Conservation (phyloP, 257 asterid genomes). For the Gentiana straminea region DNA sequence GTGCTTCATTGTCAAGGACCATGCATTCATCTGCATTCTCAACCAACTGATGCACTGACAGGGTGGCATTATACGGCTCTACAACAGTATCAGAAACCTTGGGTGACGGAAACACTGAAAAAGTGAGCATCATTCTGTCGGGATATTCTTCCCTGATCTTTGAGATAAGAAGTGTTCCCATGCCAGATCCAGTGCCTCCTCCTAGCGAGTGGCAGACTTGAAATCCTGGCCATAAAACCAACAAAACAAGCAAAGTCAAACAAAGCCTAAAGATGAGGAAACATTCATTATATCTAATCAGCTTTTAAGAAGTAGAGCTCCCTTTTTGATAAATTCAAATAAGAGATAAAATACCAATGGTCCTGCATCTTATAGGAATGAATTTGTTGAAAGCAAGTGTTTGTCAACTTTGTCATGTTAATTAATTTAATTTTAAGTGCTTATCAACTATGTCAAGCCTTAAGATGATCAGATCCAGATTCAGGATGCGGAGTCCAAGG, state of each 20-base stretch:
- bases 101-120: constrained; percentile 90
- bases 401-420: no score
- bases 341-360: no score
- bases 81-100: constrained; percentile 90
- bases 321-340: no score
- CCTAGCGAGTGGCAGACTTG: constrained; percentile 92
- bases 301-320: no score
- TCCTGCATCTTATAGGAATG: no score
- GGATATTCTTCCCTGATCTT: constrained; percentile 93
- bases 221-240: constrained; percentile 38
- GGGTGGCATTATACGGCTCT: constrained; percentile 84
- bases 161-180: constrained; percentile 88
- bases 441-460: no score
- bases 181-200: constrained; percentile 93
- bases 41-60: constrained; percentile 82
- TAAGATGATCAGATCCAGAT: no score
- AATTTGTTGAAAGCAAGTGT: no score
- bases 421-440: no score
- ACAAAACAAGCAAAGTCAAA: not conserved
- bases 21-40: constrained; percentile 94
- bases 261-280: not conserved
- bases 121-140: constrained; percentile 93
- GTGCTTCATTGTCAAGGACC: constrained; percentile 92
- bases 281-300: no score
- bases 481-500: no score